Evolutionary conservation across 2,329 filamentous ascomycete genomes (phyloP).

Genomic region (Scedosporium apiospermum): DNA sequence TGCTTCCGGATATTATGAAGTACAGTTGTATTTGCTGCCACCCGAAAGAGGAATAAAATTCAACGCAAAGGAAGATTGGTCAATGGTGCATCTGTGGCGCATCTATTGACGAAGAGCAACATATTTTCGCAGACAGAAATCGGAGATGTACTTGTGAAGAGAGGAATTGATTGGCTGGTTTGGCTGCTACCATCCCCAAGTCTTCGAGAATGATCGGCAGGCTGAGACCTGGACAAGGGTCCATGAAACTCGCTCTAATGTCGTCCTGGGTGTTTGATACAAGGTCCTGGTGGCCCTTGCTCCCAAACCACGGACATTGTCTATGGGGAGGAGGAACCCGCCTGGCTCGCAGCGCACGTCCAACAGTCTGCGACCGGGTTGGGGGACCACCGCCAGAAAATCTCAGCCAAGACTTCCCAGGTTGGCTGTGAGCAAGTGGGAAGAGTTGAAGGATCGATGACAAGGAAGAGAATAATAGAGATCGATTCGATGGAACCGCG

Average conservation of each 20-base stretch:
- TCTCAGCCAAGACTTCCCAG: not conserved
- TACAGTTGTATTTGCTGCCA: not conserved
- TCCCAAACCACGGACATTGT: not conserved
- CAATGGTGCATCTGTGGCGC: no score
- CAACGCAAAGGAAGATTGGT: not conserved
- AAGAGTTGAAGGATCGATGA: not conserved
- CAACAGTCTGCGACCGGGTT: conserved; percentile 7
- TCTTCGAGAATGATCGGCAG: conserved; percentile 1
- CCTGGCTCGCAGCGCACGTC: not conserved
- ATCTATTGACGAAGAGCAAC: not conserved
- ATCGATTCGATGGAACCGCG: not conserved
- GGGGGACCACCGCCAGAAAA: conserved; percentile 1
- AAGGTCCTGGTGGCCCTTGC: not conserved
- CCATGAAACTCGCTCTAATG: conserved; percentile 2
- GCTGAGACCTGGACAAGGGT: conserved; percentile 4
- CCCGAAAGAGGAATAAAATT: not conserved
- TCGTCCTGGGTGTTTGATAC: conserved; percentile 2
- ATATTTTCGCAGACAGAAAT: not conserved
- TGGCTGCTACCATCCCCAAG: no score
- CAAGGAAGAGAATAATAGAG: not conserved
- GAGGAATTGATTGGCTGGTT: not conserved
- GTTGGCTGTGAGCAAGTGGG: not conserved
- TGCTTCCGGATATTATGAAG: not conserved
- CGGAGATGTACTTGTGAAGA: not conserved
- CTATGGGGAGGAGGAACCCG: not conserved